A percentile compares a stretch with the other conserved stretches of the same genome.
These are phyloP conservation scores for Pyrenophora teres DNA, from an alignment of 2,329 filamentous ascomycete genomes.

Conservation along the genomic window DNA sequence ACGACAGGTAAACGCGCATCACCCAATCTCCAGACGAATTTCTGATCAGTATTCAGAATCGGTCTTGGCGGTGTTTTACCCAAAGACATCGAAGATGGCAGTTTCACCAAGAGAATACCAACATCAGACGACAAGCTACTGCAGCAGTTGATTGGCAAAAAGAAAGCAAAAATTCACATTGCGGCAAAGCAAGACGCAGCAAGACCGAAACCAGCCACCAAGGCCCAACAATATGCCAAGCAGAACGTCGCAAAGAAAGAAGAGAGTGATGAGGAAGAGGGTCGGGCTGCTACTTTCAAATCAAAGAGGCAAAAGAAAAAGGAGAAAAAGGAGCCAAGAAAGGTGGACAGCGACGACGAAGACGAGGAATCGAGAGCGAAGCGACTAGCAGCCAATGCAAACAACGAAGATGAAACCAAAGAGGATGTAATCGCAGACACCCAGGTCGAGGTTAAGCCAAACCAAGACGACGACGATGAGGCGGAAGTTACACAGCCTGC, in stretches of 20 bases:
- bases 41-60: conserved; percentile 31
- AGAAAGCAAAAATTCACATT: conserved; percentile 44
- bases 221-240: conserved; percentile 33
- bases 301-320: conserved; percentile 37
- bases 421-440: not conserved
- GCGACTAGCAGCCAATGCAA: conserved; percentile 1
- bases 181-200: conserved; percentile 31
- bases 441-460: conserved; percentile 2
- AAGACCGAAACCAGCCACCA: conserved; percentile 27
- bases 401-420: not conserved
- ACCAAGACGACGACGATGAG: conserved; percentile 11
- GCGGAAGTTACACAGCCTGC: conserved; percentile 15
- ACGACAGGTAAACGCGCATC: conserved; percentile 55
- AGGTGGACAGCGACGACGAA: conserved; percentile 17
- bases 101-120: conserved; percentile 42
- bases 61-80: conserved; percentile 47
- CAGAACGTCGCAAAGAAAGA: conserved; percentile 25
- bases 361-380: conserved; percentile 17
- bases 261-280: conserved; percentile 48
- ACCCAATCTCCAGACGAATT: no score
- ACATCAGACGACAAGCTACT: conserved; percentile 51
- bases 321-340: conserved; percentile 11
- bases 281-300: conserved; percentile 41
- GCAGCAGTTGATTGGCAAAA: conserved; percentile 51
- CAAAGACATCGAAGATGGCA: conserved; percentile 45